Evolutionary conservation across 2,329 filamentous ascomycete genomes (phyloP).

Genomic region (Colletotrichum noveboracense): DNA sequence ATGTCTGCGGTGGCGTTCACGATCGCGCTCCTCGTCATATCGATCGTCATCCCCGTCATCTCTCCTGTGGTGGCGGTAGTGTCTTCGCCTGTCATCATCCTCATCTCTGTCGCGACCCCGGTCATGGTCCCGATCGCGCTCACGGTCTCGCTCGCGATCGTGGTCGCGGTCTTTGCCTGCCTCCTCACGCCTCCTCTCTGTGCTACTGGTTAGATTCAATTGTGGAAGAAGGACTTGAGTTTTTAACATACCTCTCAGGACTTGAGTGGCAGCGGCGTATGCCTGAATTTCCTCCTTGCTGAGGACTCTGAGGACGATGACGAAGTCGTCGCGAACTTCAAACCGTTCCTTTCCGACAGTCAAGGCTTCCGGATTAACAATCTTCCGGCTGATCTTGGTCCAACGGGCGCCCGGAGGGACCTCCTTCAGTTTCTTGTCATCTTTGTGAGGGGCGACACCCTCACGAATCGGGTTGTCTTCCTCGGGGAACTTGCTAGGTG

Average conservation of each 20-base stretch:
- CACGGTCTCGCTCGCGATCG: constrained; percentile 39
- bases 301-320: constrained; percentile 89
- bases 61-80: constrained; percentile 29
- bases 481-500: constrained; percentile 87
- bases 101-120: constrained; percentile 29
- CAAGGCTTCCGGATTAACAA: constrained; percentile 89
- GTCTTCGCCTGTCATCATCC: constrained; percentile 25
- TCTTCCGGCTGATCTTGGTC: constrained; percentile 89
- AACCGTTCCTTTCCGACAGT: constrained; percentile 88
- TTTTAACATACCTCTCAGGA: constrained; percentile 72
- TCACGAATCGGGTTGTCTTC: constrained; percentile 83
- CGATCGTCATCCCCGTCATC: constrained; percentile 43
- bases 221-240: not conserved
- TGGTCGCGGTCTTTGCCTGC: constrained; percentile 31
- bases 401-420: constrained; percentile 82
- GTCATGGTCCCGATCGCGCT: constrained; percentile 24
- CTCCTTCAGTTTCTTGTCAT: constrained; percentile 73
- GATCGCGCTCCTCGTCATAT: constrained; percentile 33
- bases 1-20: constrained; percentile 34
- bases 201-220: not conserved
- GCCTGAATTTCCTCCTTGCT: constrained; percentile 89
- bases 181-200: constrained; percentile 37
- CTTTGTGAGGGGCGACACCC: constrained; percentile 92
- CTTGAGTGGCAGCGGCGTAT: constrained; percentile 80
- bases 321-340: constrained; percentile 90